Conservation (phyloP, 2,329 filamentous ascomycete genomes). For the Mycosphaerella sp. region DNA sequence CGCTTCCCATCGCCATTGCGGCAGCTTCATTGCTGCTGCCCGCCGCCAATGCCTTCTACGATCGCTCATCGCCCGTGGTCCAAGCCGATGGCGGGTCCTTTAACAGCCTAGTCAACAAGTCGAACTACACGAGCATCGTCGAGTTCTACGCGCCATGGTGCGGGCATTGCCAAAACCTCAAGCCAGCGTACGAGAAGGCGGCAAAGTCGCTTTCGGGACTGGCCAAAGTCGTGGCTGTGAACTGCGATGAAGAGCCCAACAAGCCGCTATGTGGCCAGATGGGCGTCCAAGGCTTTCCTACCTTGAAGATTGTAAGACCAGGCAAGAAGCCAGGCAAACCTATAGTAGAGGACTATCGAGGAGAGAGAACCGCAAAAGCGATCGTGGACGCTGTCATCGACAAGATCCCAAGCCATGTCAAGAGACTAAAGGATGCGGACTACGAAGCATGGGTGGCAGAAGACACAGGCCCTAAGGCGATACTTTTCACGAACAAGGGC, state of each 20-base stretch:
- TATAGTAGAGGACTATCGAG: slow-evolving; percentile 84
- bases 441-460: slow-evolving; percentile 63
- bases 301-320: slow-evolving; percentile 85
- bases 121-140: slow-evolving; percentile 64
- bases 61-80: slow-evolving; percentile 79
- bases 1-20: slow-evolving; percentile 45
- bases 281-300: slow-evolving; percentile 91
- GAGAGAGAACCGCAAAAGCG: slow-evolving; percentile 70
- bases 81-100: slow-evolving; percentile 76
- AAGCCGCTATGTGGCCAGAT: slow-evolving; percentile 79
- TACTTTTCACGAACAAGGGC: slow-evolving; percentile 91
- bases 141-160: slow-evolving; percentile 96
- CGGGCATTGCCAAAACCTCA: slow-evolving; percentile 92
- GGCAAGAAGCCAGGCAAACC: slow-evolving; percentile 75
- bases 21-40: slow-evolving; percentile 61
- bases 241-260: slow-evolving; percentile 92
- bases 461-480: slow-evolving; percentile 69
- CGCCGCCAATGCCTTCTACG: slow-evolving; percentile 68
- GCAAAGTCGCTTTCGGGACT: slow-evolving; percentile 84
- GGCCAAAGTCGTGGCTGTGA: slow-evolving; percentile 87
- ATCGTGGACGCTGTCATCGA: slow-evolving; percentile 81
- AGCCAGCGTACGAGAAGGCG: slow-evolving; percentile 91
- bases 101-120: slow-evolving; percentile 74
- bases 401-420: slow-evolving; percentile 89
- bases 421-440: slow-evolving; percentile 71